These are phyloP conservation scores for Colletotrichum magnum DNA, from an alignment of 2,329 filamentous ascomycete species.

Conservation along the genomic window DNA sequence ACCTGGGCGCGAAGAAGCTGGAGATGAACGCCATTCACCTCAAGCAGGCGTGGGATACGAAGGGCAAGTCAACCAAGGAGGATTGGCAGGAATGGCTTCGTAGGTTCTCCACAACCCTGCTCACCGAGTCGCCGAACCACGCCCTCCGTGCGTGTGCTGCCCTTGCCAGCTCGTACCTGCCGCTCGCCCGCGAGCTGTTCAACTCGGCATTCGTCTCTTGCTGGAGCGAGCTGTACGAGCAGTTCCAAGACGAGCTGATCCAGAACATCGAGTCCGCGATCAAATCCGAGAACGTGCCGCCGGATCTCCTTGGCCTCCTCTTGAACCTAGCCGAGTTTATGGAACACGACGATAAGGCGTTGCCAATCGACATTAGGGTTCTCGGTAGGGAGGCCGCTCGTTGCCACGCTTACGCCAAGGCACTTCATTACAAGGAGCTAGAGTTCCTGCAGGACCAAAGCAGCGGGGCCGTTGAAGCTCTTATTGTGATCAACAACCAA, in stretches of 20 bases:
- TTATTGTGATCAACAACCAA: slow-evolving; percentile 99
- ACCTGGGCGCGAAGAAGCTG: slow-evolving; percentile 92
- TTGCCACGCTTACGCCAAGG: slow-evolving; percentile 98
- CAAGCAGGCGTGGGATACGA: slow-evolving; percentile 97
- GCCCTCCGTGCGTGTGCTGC: slow-evolving; percentile 93
- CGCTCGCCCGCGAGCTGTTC: slow-evolving; percentile 93
- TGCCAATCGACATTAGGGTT: slow-evolving; percentile 96
- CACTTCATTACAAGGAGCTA: slow-evolving; percentile 97
- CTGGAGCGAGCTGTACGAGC: slow-evolving; percentile 97
- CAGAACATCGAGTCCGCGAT: slow-evolving; percentile 96
- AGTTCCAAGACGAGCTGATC: slow-evolving; percentile 97
- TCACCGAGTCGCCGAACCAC: slow-evolving; percentile 96
- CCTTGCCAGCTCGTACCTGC: slow-evolving; percentile 90
- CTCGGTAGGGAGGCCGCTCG: slow-evolving; percentile 95
- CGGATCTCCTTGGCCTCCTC: slow-evolving; percentile 93
- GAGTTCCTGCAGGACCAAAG: slow-evolving; percentile 99
- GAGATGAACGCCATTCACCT: slow-evolving; percentile 98
- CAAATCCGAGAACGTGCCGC: slow-evolving; percentile 94
- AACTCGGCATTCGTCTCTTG: slow-evolving; percentile 99
- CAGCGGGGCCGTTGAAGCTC: slow-evolving; percentile 92
- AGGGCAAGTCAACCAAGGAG: slow-evolving; percentile 95
- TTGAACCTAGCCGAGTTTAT: slow-evolving; percentile 99
- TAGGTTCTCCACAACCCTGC: slow-evolving; percentile 92
- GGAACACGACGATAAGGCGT: slow-evolving; percentile 98
- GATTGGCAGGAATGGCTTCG: slow-evolving; percentile 99